Conservation (phyloP, 371 early-diverging fungal species). For the Rhizopus arrhizus region DNA sequence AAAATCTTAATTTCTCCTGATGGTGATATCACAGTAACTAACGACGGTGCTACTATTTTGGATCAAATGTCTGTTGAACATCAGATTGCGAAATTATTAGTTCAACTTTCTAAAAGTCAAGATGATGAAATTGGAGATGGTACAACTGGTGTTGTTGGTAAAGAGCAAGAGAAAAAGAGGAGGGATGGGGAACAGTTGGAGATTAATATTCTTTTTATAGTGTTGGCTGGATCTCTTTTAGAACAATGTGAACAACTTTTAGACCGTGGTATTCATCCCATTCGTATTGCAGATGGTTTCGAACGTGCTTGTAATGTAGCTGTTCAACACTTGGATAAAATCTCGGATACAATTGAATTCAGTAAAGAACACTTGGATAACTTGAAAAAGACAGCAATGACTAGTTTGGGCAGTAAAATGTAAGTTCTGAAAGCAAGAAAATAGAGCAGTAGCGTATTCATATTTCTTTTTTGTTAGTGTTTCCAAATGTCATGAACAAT, state of each 20-base stretch:
- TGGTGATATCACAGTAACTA: conserved; percentile 99
- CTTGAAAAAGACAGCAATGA: conserved; percentile 97
- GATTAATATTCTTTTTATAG: conserved; percentile 44
- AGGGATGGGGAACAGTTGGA: too few species aligned
- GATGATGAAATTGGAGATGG: conserved; percentile 99
- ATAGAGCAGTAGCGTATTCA: neutral
- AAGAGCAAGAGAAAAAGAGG: conserved; percentile 11
- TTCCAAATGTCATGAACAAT: conserved; percentile 95
- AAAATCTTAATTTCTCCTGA: conserved; percentile 99
- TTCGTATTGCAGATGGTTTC: conserved; percentile 98
- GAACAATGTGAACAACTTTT: conserved; percentile 96
- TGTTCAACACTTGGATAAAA: conserved; percentile 86
- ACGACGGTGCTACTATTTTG: conserved; percentile 99
- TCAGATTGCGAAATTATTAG: conserved; percentile 98
- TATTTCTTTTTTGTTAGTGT: conserved; percentile 64
- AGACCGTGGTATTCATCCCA: conserved; percentile 98
- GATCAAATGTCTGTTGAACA: conserved; percentile 99
- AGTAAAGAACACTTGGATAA: conserved; percentile 80
- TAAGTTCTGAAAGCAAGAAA: conserved; percentile 40
- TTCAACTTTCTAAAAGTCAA: conserved; percentile 97
- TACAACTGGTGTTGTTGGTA: conserved; percentile 99
- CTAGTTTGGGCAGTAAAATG: conserved; percentile 98
- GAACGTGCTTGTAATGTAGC: conserved; percentile 96
- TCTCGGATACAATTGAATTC: conserved; percentile 91
- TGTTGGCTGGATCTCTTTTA: conserved; percentile 97